Evolutionary conservation across 2,329 filamentous ascomycete genomes (phyloP).

Genomic region (Hypoxylon sp.): DNA sequence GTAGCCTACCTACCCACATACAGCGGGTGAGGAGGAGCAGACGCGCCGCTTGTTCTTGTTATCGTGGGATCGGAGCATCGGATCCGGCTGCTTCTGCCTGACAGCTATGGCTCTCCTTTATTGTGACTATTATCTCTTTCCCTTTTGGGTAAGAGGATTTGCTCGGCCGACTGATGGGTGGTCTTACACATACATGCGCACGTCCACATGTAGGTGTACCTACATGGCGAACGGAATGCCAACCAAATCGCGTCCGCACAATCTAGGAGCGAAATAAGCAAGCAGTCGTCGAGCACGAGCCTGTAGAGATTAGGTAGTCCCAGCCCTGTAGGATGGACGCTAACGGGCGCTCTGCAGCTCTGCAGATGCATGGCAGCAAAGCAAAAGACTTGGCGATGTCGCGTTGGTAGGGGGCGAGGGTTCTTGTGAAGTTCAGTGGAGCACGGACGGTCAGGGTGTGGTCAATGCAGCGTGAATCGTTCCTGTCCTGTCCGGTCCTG

Average conservation of each 20-base stretch:
- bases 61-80: slow-evolving; percentile 27
- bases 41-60: slow-evolving; percentile 17
- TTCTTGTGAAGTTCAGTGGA: slow-evolving; percentile 28
- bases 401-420: slow-evolving; percentile 38
- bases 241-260: slow-evolving; percentile 34
- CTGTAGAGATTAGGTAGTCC: slow-evolving; percentile 37
- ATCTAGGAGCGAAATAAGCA: slow-evolving; percentile 28
- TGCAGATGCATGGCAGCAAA: slow-evolving; percentile 41
- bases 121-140: slow-evolving; percentile 16
- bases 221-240: slow-evolving; percentile 30
- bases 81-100: slow-evolving; percentile 21
- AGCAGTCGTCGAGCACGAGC: slow-evolving; percentile 15
- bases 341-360: slow-evolving; percentile 35
- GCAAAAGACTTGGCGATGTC: slow-evolving; percentile 39
- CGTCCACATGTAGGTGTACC: slow-evolving; percentile 20
- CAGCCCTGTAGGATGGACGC: slow-evolving; percentile 42
- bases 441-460: slow-evolving; percentile 33
- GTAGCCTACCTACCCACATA: slow-evolving; percentile 18
- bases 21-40: neutral
- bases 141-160: slow-evolving; percentile 25
- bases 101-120: slow-evolving; percentile 18
- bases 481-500: slow-evolving; percentile 44
- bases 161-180: slow-evolving; percentile 21
- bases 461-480: slow-evolving; percentile 43
- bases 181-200: slow-evolving; percentile 29